Evolutionary conservation across 208 protist species (phyloP).

Genomic region (Vickermania spadyakhi): DNA sequence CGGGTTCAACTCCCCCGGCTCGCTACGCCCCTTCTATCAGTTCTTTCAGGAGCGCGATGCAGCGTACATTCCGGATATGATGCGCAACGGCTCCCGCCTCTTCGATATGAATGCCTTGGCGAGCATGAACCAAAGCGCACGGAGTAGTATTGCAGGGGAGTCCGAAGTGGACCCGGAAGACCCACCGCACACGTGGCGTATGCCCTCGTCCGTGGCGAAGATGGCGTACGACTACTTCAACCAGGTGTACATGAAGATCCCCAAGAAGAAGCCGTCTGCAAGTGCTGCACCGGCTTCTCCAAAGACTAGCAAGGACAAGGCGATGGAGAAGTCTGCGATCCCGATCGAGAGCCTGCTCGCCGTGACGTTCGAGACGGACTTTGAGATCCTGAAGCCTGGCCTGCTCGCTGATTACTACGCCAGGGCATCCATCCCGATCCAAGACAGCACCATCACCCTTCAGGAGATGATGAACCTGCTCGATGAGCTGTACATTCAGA

Average conservation of each 20-base stretch:
- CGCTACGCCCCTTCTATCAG: slow-evolving; percentile 25
- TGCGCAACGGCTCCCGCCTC: slow-evolving; percentile 60
- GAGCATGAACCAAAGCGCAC: slow-evolving; percentile 20
- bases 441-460: slow-evolving; percentile 64
- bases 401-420: slow-evolving; percentile 56
- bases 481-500: slow-evolving; percentile 68
- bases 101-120: slow-evolving; percentile 45
- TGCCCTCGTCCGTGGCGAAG: slow-evolving; percentile 41
- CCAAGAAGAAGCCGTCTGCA: slow-evolving; percentile 32
- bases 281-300: slow-evolving; percentile 38
- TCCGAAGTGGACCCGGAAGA: slow-evolving; percentile 17
- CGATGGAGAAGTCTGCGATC: slow-evolving; percentile 48
- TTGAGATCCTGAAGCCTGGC: slow-evolving; percentile 42
- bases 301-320: slow-evolving; percentile 43
- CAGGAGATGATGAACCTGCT: slow-evolving; percentile 82
- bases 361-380: slow-evolving; percentile 36
- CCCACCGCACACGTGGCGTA: slow-evolving; percentile 35
- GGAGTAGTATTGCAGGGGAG: not conserved
- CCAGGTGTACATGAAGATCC: slow-evolving; percentile 31
- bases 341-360: slow-evolving; percentile 42
- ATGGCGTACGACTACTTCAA: slow-evolving; percentile 63
- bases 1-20: slow-evolving; percentile 14
- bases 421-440: slow-evolving; percentile 54
- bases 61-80: slow-evolving; percentile 51
- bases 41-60: slow-evolving; percentile 63